Conservation (phyloP, 768 basidiomycete genomes). For the Termitomyces titanicus region DNA sequence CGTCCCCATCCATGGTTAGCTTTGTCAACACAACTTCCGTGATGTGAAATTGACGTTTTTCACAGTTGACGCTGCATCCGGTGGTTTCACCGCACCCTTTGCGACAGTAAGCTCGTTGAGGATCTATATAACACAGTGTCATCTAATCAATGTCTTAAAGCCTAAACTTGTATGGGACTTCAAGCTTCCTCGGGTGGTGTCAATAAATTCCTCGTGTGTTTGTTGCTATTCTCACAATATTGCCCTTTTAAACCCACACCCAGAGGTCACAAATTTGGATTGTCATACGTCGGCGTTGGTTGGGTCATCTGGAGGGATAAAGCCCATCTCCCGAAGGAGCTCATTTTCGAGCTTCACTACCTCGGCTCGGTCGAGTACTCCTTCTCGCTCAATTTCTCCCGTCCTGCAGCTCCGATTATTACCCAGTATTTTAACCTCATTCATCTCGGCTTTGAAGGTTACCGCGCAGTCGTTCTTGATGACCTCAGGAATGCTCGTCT, state of each 20-base stretch:
- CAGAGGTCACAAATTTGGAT: conserved; percentile 65
- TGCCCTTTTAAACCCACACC: too few species aligned
- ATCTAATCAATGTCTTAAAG: conserved; percentile 20
- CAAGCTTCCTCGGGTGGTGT: conserved; percentile 56
- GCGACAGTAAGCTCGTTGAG: conserved; percentile 28
- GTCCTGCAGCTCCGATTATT: conserved; percentile 60
- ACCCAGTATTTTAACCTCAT: conserved; percentile 64
- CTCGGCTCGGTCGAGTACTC: conserved; percentile 68
- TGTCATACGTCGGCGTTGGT: conserved; percentile 58
- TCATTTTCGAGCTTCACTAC: conserved; percentile 69
- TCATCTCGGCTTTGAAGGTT: conserved; percentile 57
- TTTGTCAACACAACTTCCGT: conserved; percentile 33
- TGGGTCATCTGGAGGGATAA: conserved; percentile 70
- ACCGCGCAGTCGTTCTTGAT: conserved; percentile 41
- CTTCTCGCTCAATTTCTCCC: conserved; percentile 63
- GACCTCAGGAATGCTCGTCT: conserved; percentile 62
- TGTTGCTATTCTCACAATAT: not conserved
- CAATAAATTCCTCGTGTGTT: conserved; percentile 53
- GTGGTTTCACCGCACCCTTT: conserved; percentile 68
- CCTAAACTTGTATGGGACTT: conserved; percentile 64
- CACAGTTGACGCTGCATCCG: conserved; percentile 59
- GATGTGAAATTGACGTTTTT: conserved; percentile 33
- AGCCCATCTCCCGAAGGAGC: conserved; percentile 59
- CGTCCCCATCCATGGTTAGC: conserved; percentile 71
- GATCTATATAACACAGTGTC: conserved; percentile 22